Base-by-base conservation (phyloP, 441 rosid genomes). In the Syzygium syzygioides region DNA sequence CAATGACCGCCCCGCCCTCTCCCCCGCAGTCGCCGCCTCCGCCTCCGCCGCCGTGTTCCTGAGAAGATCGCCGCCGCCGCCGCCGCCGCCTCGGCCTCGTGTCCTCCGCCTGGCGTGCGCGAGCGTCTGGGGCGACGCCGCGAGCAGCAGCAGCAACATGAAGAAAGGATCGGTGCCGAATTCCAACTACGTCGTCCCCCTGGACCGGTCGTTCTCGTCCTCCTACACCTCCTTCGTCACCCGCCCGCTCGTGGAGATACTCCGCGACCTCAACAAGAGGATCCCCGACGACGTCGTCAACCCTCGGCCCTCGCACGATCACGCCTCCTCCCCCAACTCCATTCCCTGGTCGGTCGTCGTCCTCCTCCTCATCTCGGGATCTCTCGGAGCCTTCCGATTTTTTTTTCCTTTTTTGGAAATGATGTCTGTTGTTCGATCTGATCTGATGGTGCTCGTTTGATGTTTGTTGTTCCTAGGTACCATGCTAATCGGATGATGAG, bases 401-500 rank as follows among this genome's bases (percentile, higher is more conserved):
- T 14, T 2, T 30, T 7, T 64, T 15, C 8, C 45, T 52, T 53
- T 86, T n/a, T n/a, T n/a, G 84, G 54, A 28, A 62, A 28, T 86
- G n/a, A n/a, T 56, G 19, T 37, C 52, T 23, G 5, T 5, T 50
- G 83, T 68, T 30, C 48, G 87, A 87, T 93, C 87, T 87, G 56
- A 71, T 92, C 55, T 80, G 17, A 55, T 28, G 66, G 14, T 71
- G 83, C 52, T 71, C 9, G 4, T 37, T 71, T 37, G 52, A 71
- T 41, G n/a, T 23, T 88, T 15, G 18, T 32, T 26, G 84, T 86
- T 90, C 50, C 23, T 5, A 98, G 99, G 99, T 96, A 92, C 93
- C 99, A 98, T 86, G 99, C 99, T 88, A 98, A 98, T 90, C 96
- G 99, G 88, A 98, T 98, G 99, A 92, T 98, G 90, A 98, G 99